Evolutionary conservation across 83 land plant species (phyloP), one percentile per base, ranked within the genome.

Genomic region (Isoetes engelmannii): DNA sequence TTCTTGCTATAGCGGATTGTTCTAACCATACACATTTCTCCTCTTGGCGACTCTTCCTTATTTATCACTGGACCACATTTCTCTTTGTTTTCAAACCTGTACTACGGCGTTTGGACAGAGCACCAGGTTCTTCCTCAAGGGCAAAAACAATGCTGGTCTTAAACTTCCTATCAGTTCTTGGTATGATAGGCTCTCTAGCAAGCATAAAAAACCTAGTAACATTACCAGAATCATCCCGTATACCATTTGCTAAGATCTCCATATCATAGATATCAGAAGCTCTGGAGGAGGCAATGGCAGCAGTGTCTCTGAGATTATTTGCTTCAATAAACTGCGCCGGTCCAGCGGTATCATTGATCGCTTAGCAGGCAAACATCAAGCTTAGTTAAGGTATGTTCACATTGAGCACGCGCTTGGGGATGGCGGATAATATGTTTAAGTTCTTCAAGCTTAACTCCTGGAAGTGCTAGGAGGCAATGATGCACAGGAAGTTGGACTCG

Each of bases 131-230:
- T 77, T 68, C 18, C 47, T 77, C 79, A 17, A 61, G 70, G 12
- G 79, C 78, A 63, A 77, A 77, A n/a, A 77, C 79, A 20, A 77
- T 77, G 79, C 79, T 77, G 21, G 79, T 77, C 76, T 77, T 77
- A 70, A 77, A 77, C 10, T 69, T 75, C 5, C 75, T 53, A 48
- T 77, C 79, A 5, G 76, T 77, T n/a, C 79, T 65, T 5, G 79
- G 79, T n/a, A 78, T 76, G 15, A 78, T 69, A 45, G 80, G 80
- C 68, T 78, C 80, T 37, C 80, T 43, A 12, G 80, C 80, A 48
- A 78, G 61, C 74, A 78, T 78, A 57, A 78, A 59, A 54, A 78
- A 78, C 53, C 80, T 63, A 5, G 80, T 78, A 17, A 78, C 80
- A 47, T 78, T 78, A 21, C 61, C 48, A 5, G 45, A 5, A 72